These are phyloP conservation scores for Eucalyptus erythrocorys DNA, from an alignment of 345 rosid species.

Conservation along the genomic window DNA sequence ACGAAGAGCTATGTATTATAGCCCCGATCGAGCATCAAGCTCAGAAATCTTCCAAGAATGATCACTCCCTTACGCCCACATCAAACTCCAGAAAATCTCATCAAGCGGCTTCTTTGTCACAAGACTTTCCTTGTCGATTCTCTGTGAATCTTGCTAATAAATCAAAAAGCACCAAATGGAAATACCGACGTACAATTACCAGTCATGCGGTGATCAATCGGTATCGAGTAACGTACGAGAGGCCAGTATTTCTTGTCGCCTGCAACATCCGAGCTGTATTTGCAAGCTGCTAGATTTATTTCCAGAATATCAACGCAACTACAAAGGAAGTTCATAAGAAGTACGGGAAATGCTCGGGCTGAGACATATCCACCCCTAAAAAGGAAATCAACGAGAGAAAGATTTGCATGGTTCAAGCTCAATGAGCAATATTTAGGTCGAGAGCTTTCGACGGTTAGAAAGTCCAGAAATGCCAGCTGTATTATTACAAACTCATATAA, in stretches of 20 bases:
- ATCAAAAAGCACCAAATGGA: rapidly evolving
- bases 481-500: too few species aligned
- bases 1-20: rapidly evolving
- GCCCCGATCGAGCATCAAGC: background rate
- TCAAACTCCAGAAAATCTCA: background rate
- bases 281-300: background rate
- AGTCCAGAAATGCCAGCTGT: background rate
- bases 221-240: background rate
- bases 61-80: rapidly evolving
- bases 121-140: background rate
- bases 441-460: too few species aligned
- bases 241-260: background rate
- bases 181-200: rapidly evolving
- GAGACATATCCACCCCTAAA: background rate
- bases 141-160: background rate
- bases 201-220: rapidly evolving
- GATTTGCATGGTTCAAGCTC: background rate
- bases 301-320: rapidly evolving
- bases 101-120: background rate
- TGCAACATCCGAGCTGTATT: rapidly evolving
- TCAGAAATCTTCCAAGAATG: background rate
- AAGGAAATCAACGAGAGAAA: background rate
- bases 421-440: background rate
- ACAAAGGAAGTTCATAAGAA: background rate
- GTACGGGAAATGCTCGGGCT: rapidly evolving